Evolutionary conservation across 306 rosid genomes (phyloP).

Genomic region (Crotalaria pallida): DNA sequence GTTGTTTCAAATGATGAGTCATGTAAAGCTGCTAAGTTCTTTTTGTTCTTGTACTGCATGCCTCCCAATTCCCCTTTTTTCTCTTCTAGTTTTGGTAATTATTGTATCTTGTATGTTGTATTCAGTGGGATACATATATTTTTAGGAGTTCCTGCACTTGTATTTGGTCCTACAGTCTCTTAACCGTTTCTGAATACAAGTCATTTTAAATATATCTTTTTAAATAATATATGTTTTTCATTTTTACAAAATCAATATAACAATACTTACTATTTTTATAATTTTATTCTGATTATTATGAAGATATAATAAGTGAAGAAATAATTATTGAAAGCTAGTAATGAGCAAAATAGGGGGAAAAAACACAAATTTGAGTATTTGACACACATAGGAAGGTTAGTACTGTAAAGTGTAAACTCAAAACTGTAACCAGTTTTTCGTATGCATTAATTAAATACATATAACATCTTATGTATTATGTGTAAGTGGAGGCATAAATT

Average conservation of each 20-base stretch:
- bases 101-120: not conserved
- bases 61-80: not conserved
- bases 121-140: not conserved
- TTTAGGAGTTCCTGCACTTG: not conserved
- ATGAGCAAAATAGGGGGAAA: too few relatives aligned
- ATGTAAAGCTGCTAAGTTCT: conserved; percentile 13
- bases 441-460: not conserved
- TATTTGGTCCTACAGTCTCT: conserved; percentile 15
- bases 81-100: not conserved
- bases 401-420: conserved; percentile 16
- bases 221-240: too few relatives aligned
- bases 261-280: too few relatives aligned
- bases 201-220: too few relatives aligned
- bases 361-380: too few relatives aligned
- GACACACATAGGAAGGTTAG: too few relatives aligned
- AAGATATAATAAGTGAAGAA: too few relatives aligned
- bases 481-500: not conserved
- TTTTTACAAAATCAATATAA: too few relatives aligned
- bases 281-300: too few relatives aligned
- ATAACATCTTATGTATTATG: not conserved
- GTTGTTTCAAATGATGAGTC: conserved; percentile 8
- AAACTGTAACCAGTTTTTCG: not conserved
- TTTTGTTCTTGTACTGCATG: not conserved
- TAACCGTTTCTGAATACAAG: too few relatives aligned
- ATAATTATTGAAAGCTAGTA: too few relatives aligned